Conservation (phyloP, 2,329 filamentous ascomycete genomes). For the Nothomitra cinnamomea region DNA sequence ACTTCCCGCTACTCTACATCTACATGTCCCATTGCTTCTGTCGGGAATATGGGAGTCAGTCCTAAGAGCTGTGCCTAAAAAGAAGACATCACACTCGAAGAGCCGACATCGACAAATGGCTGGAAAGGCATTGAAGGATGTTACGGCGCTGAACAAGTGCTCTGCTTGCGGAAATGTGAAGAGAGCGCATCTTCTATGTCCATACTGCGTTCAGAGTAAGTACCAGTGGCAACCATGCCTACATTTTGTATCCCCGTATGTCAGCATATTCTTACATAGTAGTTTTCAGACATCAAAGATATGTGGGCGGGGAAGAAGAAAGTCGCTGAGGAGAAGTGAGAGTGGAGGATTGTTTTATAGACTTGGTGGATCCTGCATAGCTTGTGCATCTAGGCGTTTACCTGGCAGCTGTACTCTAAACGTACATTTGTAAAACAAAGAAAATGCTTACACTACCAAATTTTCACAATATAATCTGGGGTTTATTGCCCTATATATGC, state of each 20-base stretch:
- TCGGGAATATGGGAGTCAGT: constrained; percentile 85
- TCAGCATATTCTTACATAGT: not conserved
- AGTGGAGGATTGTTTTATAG: not conserved
- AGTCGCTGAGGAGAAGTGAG: not conserved
- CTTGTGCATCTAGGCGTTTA: not conserved
- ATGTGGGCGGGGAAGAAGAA: constrained; percentile 24
- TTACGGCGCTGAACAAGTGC: constrained; percentile 73
- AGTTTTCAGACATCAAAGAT: constrained; percentile 25
- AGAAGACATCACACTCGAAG: constrained; percentile 95
- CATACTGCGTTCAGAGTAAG: constrained; percentile 71
- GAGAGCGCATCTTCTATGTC: constrained; percentile 75
- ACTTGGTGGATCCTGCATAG: not conserved
- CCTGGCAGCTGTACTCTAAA: no score
- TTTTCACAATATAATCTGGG: no score
- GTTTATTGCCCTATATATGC: no score
- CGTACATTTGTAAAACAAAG: no score
- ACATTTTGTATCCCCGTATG: not conserved
- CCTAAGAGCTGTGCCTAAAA: constrained; percentile 86
- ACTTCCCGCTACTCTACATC: constrained; percentile 39
- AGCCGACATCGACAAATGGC: constrained; percentile 88
- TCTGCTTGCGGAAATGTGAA: constrained; percentile 78
- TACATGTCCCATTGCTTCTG: constrained; percentile 51
- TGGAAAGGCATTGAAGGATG: constrained; percentile 85
- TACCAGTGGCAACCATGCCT: constrained; percentile 9
- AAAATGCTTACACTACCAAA: no score